Percentiles rank a stretch among this genome's conserved stretches.
These are phyloP conservation scores for Canavalia ensiformis DNA, from an alignment of 306 rosid genomes.

Conservation along the genomic window DNA sequence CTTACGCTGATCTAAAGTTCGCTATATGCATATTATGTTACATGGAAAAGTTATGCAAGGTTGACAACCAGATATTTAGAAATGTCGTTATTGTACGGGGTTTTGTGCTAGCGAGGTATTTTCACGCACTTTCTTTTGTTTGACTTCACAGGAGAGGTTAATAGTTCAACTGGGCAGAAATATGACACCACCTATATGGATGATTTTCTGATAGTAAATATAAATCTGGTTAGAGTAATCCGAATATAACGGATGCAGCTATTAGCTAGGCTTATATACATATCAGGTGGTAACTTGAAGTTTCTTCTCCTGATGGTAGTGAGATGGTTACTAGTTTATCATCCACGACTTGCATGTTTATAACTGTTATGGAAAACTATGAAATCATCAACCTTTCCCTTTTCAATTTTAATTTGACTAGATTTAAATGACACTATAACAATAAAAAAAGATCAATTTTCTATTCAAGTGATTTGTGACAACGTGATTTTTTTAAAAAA, in stretches of 20 bases:
- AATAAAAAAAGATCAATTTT: too few relatives aligned
- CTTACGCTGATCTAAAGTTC: background rate
- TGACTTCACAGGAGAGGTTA: background rate
- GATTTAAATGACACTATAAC: too few relatives aligned
- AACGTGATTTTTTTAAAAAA: too few relatives aligned
- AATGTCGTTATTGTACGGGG: conserved; percentile 15
- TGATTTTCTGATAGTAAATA: conserved; percentile 1
- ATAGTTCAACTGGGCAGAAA: conserved; percentile 23
- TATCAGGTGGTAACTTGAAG: background rate
- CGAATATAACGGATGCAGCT: background rate
- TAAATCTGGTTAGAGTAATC: background rate
- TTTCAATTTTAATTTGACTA: background rate
- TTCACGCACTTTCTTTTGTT: background rate
- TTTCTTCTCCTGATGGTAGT: background rate
- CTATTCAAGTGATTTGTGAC: too few relatives aligned
- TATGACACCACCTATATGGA: background rate
- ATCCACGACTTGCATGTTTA: background rate
- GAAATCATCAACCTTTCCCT: background rate
- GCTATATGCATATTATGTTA: conserved; percentile 1
- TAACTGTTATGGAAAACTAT: background rate
- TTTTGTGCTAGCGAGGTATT: conserved; percentile 3
- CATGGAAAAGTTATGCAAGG: background rate
- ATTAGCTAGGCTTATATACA: background rate
- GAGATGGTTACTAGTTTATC: conserved; percentile 15
- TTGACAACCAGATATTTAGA: conserved; percentile 8